Evolutionary conservation across 2,329 filamentous ascomycete species (phyloP), one percentile per base, ranked within the genome.

Genomic region (Neophaeococcomyces mojaviensis): DNA sequence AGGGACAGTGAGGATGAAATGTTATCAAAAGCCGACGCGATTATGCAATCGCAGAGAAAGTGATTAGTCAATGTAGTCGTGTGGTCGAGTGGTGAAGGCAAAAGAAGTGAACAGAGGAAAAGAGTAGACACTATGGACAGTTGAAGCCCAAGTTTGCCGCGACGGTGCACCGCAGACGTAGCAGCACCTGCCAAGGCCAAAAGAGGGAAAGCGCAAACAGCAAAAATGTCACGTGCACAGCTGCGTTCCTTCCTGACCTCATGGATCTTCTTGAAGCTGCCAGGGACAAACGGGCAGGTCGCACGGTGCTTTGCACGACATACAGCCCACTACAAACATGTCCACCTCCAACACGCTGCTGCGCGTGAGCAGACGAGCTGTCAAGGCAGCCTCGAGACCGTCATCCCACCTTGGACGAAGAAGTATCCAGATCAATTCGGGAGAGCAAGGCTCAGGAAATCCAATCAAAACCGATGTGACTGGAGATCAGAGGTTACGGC

Each of bases 321-420:
- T 51, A 48, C 47, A 52, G 58, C 63, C 55, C 3, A 33, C 32
- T 31, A 42, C 22, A 13, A 44, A n/a, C 50, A 71, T 71, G 68
- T 66, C 68, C 54, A 66, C 67, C 55, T 58, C 68, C 58, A 67
- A 68, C 54, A 65, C 67, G 48, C 50, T 70, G 54, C 60, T 71
- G 63, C 67, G 68, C 51, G 58, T 71, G 55, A 56, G 63, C 56
- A 61, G 62, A 45, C 64, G 65, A 55, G 63, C 67, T 18, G 54
- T 69, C 51, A 58, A 58, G 47, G 58, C 60, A 46, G 61, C 61
- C 46, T 54, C 60, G 34, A 60, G 63, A 55, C 24, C 24, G 10
- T 58, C 62, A 1, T 53, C 62, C 46, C 61, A 58, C 57, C 58
- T 57, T 47, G 34, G 34, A 12, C 49, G 51, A 35, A 44, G 49